phyloP scores from a whole-genome alignment of 352 stramenopile genomes.

The Blastocystis sp. region DNA sequence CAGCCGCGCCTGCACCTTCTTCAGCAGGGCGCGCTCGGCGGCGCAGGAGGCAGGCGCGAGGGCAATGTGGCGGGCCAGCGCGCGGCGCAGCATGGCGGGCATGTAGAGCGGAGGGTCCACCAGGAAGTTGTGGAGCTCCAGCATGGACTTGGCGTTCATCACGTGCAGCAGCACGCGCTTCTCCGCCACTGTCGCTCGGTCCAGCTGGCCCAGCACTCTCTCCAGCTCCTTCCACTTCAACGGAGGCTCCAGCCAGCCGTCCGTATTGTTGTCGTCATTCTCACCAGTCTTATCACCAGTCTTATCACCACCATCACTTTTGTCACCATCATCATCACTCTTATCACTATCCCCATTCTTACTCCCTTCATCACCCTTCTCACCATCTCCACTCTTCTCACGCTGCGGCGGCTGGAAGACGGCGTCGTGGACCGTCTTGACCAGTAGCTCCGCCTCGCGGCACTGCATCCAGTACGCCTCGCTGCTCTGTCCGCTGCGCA shows the following conservation, averaged over 20 bases:
- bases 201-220: not conserved
- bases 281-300: not conserved
- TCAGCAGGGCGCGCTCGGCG: not conserved
- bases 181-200: not conserved
- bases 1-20: not conserved
- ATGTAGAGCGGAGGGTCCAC: not conserved
- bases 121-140: slow-evolving; percentile 53
- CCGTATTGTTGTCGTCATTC: not conserved
- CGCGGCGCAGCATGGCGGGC: not conserved
- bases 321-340: no score
- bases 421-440: not conserved
- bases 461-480: slow-evolving; percentile 55
- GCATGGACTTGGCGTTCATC: slow-evolving; percentile 2
- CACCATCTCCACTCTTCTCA: no score
- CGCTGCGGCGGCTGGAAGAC: not conserved
- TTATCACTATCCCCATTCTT: not conserved
- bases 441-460: not conserved
- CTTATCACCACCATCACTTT: not conserved
- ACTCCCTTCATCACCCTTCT: no score
- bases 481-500: not conserved
- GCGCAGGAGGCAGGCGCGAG: not conserved
- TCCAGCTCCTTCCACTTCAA: slow-evolving; percentile 28
- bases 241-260: slow-evolving; percentile 42
- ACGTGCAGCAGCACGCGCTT: slow-evolving; percentile 20
- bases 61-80: not conserved